Evolutionary conservation across 129 eudicot species (phyloP).

Genomic region (Artemisia argyi): DNA sequence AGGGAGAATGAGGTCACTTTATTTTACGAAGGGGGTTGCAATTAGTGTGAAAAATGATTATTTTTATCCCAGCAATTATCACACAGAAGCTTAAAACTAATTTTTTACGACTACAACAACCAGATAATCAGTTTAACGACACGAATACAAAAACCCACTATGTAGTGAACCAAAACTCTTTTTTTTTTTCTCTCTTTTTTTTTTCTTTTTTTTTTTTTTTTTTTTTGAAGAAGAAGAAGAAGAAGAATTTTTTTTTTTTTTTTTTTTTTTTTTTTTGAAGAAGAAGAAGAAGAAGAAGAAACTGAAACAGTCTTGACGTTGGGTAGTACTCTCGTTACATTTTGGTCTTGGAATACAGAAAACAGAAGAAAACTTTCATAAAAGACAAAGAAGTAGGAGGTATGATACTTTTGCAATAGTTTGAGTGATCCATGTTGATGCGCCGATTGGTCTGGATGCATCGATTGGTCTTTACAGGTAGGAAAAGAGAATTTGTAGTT

Average conservation of each 20-base stretch:
- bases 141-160: too few relatives aligned
- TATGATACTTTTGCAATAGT: conserved; percentile 62
- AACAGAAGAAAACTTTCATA: neutral
- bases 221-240: too few relatives aligned
- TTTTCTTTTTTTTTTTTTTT: neutral
- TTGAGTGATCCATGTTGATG: conserved; percentile 39
- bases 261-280: neutral
- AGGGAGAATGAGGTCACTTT: neutral
- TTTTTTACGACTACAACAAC: too few relatives aligned
- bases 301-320: neutral
- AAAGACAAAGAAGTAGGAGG: conserved; percentile 9
- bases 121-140: too few relatives aligned
- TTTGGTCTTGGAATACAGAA: neutral
- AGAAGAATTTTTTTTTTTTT: too few relatives aligned
- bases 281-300: too few relatives aligned
- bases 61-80: neutral
- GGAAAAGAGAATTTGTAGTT: conserved; percentile 40
- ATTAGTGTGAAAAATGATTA: neutral
- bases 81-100: too few relatives aligned
- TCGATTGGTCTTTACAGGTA: conserved; percentile 50
- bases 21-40: neutral
- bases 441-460: conserved; percentile 25
- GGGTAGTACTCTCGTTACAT: neutral
- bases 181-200: too few relatives aligned
- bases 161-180: too few relatives aligned